Conservation (phyloP, 2,329 filamentous ascomycete species). For the Pseudogymnoascus sp. region DNA sequence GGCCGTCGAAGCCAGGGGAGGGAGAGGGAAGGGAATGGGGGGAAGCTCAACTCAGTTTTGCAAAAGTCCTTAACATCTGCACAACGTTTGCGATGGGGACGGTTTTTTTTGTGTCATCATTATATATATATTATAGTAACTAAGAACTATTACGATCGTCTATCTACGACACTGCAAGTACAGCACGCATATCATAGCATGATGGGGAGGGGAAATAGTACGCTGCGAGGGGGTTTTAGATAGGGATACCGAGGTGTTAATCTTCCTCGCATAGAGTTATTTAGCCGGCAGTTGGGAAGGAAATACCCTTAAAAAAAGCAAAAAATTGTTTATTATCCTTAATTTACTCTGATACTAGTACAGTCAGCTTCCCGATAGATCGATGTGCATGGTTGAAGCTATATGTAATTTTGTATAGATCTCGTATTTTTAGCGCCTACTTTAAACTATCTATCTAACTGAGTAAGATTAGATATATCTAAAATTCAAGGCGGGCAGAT, state of each 20-base stretch:
- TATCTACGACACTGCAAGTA: no score
- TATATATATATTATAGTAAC: neutral
- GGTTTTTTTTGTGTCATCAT: neutral
- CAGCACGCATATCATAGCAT: no score
- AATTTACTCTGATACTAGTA: neutral
- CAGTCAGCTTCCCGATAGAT: neutral
- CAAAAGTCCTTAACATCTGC: neutral
- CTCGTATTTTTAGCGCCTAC: neutral
- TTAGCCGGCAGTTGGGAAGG: no score
- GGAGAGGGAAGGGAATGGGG: neutral
- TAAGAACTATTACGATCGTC: no score
- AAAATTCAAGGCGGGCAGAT: neutral
- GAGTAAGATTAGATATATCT: neutral
- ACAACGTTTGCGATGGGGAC: neutral
- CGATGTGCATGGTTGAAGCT: neutral
- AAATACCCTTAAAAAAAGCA: neutral
- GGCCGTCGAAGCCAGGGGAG: neutral
- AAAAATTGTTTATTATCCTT: neutral
- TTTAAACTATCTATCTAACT: neutral
- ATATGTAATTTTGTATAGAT: neutral
- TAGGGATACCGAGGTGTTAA: no score
- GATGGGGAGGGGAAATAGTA: no score
- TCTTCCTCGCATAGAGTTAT: no score
- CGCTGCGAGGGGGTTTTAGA: no score
- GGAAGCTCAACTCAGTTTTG: constrained; percentile 3